A percentile compares a stretch with the other conserved stretches of the same genome.
Conservation (phyloP, 2,329 filamentous ascomycete species). For the Dryadomyces quercus-mongolicae region DNA sequence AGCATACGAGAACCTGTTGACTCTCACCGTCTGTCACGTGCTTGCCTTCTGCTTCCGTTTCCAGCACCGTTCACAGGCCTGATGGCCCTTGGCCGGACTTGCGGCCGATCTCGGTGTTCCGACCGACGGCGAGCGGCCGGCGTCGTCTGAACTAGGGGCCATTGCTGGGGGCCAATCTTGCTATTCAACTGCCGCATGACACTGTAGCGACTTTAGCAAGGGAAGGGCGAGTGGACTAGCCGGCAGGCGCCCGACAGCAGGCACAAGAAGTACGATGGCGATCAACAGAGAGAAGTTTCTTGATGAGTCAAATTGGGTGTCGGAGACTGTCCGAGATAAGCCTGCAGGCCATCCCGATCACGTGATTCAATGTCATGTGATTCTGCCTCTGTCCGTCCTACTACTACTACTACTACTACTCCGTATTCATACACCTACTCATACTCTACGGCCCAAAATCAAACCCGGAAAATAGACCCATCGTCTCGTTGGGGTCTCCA, state of each 20-base stretch:
- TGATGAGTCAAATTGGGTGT: neutral
- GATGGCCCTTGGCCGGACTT: slow-evolving; percentile 4
- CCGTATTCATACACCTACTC: neutral
- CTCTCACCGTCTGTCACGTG: neutral
- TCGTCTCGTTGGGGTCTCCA: slow-evolving; percentile 1
- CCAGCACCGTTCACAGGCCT: slow-evolving; percentile 21
- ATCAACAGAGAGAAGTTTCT: neutral
- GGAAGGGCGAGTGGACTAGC: neutral
- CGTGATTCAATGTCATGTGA: neutral
- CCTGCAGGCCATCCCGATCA: neutral
- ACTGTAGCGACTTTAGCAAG: neutral
- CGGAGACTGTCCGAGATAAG: neutral
- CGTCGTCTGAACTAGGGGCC: neutral
- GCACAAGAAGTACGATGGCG: neutral
- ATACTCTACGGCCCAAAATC: neutral
- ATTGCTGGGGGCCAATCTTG: neutral
- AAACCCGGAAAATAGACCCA: neutral
- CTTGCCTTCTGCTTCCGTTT: slow-evolving; percentile 20
- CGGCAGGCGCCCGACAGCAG: neutral
- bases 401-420: too few species aligned
- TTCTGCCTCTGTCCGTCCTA: neutral
- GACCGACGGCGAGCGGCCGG: neutral
- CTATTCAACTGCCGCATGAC: neutral
- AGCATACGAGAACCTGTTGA: neutral
- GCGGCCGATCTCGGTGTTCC: neutral